These are phyloP conservation scores for Monosporascus sp. DNA, from an alignment of 2,329 filamentous ascomycete genomes.

Conservation along the genomic window DNA sequence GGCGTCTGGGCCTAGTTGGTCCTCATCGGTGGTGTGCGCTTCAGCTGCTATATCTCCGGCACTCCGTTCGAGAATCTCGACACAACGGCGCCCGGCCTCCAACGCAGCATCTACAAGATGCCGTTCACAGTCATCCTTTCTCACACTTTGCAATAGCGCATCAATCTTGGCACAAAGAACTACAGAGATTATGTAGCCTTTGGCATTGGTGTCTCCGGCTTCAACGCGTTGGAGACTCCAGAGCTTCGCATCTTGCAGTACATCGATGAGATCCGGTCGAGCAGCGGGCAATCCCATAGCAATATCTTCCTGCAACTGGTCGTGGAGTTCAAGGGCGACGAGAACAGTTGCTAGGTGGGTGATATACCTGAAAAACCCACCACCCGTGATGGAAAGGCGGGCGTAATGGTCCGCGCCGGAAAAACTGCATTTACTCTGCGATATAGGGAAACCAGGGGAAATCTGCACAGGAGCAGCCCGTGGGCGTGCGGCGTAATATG, in stretches of 20 bases:
- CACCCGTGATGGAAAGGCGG: constrained; percentile 33
- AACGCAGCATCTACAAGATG: constrained; percentile 33
- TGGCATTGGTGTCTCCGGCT: constrained; percentile 50
- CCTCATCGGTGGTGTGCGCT: constrained; percentile 15
- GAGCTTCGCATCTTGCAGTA: constrained; percentile 34
- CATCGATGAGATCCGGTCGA: constrained; percentile 35
- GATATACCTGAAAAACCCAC: constrained; percentile 35
- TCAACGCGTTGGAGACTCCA: constrained; percentile 38
- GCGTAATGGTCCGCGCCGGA: constrained; percentile 27
- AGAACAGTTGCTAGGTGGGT: constrained; percentile 30
- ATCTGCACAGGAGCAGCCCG: constrained; percentile 9
- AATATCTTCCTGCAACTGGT: constrained; percentile 36
- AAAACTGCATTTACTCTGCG: background rate
- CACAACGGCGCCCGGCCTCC: constrained; percentile 27
- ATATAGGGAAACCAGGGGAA: constrained; percentile 3
- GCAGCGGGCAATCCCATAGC: constrained; percentile 28
- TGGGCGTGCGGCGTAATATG: constrained; percentile 37
- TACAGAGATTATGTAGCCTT: constrained; percentile 41
- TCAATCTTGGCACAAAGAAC: constrained; percentile 37
- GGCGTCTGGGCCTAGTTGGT: constrained; percentile 18
- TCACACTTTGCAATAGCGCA: constrained; percentile 31
- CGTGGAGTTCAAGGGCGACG: constrained; percentile 35
- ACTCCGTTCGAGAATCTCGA: constrained; percentile 29
- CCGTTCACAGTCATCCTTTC: constrained; percentile 27
- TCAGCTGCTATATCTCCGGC: constrained; percentile 11